Percentiles rank a stretch among this genome's conserved stretches.
Conservation (phyloP, 441 rosid genomes). For the Macaranga tanarius region DNA sequence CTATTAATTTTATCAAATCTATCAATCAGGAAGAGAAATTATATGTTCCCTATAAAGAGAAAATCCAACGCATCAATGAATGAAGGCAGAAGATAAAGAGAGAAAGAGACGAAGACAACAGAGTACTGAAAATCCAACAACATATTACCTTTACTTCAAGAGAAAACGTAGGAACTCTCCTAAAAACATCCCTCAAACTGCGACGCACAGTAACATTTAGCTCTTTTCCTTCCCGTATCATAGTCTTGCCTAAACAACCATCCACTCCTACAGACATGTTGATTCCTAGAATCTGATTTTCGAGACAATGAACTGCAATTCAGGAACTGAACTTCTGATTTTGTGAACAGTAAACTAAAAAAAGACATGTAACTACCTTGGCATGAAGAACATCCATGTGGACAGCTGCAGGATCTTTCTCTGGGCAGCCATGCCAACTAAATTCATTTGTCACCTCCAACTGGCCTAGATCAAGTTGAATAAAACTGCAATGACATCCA, state of each 20-base stretch:
- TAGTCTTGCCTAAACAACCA: constrained; percentile 81
- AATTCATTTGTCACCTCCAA: constrained; percentile 87
- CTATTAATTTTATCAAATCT: not conserved
- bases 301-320: constrained; percentile 19
- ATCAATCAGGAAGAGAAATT: not conserved
- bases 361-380: constrained; percentile 47
- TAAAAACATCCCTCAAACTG: constrained; percentile 93
- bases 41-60: not conserved
- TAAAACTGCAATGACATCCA: constrained; percentile 60
- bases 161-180: constrained; percentile 88
- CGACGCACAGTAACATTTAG: constrained; percentile 81
- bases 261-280: constrained; percentile 95
- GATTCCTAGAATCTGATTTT: constrained; percentile 79
- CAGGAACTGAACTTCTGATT: constrained; percentile 13
- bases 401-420: constrained; percentile 90
- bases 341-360: constrained; percentile 20
- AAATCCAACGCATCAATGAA: not conserved
- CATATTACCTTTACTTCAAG: constrained; percentile 82
- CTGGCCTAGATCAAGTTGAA: constrained; percentile 94
- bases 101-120: not conserved
- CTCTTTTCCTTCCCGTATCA: constrained; percentile 91
- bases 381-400: constrained; percentile 95
- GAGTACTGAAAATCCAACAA: constrained; percentile 1
- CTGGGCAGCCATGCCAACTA: constrained; percentile 89
- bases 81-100: not conserved